Evolutionary conservation across 2,329 filamentous ascomycete species (phyloP), one percentile per base, ranked within the genome.

Genomic region (Chalaropsis thielavioides): DNA sequence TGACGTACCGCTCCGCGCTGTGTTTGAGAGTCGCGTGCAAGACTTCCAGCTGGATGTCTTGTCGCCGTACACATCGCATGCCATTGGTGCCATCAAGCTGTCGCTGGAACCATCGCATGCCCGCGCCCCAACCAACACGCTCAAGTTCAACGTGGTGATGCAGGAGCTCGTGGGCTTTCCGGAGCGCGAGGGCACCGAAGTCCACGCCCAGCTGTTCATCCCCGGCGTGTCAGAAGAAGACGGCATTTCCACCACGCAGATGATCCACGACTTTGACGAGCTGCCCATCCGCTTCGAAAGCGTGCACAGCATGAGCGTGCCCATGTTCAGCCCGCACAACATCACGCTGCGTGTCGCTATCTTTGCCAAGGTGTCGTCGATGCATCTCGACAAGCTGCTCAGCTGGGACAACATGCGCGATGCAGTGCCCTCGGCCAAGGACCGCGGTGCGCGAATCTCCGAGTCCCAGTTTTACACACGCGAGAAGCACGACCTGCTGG

Each of bases 331-430:
- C 59, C 41, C 67, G 3, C 83, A 82, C 24, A 86, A 87, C 59
- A 85, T 90, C 0, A 87, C 85, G 27, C 76, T 99, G 64, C 84
- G 94, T 64, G 88, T 96, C 8, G 90, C 91, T 61, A 88, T 99
- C 67, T 97, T 96, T 73, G 92, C 94, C 19, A 88, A 88, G 72
- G 90, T 96, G 43, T 94, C 90, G 1, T 79, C 86, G 0, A 96
- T 96, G 86, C 94, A 99, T 75, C 81, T 99, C 24, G 94, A 99
- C 74, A 97, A 96, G 77, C 81, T 99, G 62, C 83, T 96, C 13
- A 99, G 94, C 76, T 99, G 94, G 94, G 94, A 99, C 73, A 94
- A 97, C 71, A 96, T 99, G 86, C 86, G 92, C 66, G 92, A 99
- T 74, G 82, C 83, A 19, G 79, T 85, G 61, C 80, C 81, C 2